These are phyloP conservation scores for Anastatica hierochuntica DNA, from an alignment of 345 rosid genomes.

Conservation along the genomic window DNA sequence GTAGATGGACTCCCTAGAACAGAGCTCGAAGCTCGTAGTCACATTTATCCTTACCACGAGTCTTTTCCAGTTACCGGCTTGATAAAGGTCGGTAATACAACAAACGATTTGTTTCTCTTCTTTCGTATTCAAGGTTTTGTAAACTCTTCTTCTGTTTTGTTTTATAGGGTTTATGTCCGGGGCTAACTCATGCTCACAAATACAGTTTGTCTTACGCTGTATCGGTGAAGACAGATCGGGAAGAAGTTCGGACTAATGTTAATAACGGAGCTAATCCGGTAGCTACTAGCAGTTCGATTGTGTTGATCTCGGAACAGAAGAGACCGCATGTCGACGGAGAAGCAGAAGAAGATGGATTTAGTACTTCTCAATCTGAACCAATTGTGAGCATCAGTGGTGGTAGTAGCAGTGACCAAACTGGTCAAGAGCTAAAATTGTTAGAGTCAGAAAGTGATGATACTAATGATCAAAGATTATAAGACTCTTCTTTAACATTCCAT, in stretches of 20 bases:
- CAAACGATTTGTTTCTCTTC: background rate
- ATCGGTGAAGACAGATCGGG: constrained; percentile 22
- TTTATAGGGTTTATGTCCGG: constrained; percentile 74
- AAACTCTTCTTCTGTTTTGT: constrained; percentile 3
- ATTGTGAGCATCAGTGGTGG: constrained; percentile 15
- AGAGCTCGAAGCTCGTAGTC: constrained; percentile 17
- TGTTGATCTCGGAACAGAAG: constrained; percentile 28
- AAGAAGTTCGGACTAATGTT: no score
- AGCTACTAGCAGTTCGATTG: constrained; percentile 25
- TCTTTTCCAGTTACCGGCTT: constrained; percentile 49
- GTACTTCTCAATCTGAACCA: constrained; percentile 20
- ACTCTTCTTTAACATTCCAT: no score
- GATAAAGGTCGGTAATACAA: constrained; percentile 54
- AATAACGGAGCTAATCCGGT: constrained; percentile 19
- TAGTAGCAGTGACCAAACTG: constrained; percentile 12
- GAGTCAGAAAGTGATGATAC: constrained; percentile 21
- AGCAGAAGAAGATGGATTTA: constrained; percentile 8
- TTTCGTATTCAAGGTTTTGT: background rate
- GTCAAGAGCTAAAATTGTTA: constrained; percentile 20
- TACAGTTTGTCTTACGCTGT: constrained; percentile 54
- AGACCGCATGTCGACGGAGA: background rate
- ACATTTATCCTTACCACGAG: constrained; percentile 32
- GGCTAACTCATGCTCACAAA: constrained; percentile 72
- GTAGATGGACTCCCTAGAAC: constrained; percentile 28
- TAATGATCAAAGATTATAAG: constrained; percentile 5